Conservation (phyloP, 2,329 filamentous ascomycete genomes). For the Rachicladosporium sp. region DNA sequence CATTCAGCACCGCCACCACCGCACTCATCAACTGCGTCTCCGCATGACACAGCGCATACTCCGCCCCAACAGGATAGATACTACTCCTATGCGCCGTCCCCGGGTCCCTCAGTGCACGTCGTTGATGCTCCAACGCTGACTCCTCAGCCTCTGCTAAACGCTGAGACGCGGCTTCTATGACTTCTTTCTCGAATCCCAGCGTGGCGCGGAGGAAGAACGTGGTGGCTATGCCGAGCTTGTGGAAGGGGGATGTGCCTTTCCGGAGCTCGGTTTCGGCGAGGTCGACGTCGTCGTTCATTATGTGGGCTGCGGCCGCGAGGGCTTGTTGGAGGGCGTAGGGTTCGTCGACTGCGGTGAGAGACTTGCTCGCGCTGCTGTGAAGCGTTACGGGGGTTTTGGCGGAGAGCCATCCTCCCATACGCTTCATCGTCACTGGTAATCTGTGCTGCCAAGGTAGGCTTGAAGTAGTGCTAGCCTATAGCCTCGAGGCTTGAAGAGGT, state of each 20-base stretch:
- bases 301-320: constrained; percentile 24
- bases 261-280: constrained; percentile 63
- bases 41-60: constrained; percentile 74
- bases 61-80: constrained; percentile 72
- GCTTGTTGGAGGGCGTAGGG: constrained; percentile 39
- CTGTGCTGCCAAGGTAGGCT: too few species aligned
- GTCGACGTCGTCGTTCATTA: constrained; percentile 51
- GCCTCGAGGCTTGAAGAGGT: too few species aligned
- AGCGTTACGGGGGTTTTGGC: constrained; percentile 17
- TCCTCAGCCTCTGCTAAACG: constrained; percentile 65
- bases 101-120: constrained; percentile 55
- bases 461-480: too few species aligned
- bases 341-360: constrained; percentile 46
- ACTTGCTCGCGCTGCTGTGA: constrained; percentile 35
- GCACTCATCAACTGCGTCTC: constrained; percentile 83
- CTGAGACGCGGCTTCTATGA: constrained; percentile 72
- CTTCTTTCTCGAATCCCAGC: constrained; percentile 79
- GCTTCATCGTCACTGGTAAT: too few species aligned
- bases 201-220: constrained; percentile 76
- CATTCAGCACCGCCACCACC: constrained; percentile 78
- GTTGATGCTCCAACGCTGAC: constrained; percentile 62
- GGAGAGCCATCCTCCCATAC: constrained; percentile 28
- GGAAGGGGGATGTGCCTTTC: constrained; percentile 71
- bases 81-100: constrained; percentile 40
- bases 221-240: constrained; percentile 69